Percentiles rank a stretch among this genome's conserved stretches.
phyloP scores from a whole-genome alignment of 140 eudicot species.

The Flaveria floridana region DNA sequence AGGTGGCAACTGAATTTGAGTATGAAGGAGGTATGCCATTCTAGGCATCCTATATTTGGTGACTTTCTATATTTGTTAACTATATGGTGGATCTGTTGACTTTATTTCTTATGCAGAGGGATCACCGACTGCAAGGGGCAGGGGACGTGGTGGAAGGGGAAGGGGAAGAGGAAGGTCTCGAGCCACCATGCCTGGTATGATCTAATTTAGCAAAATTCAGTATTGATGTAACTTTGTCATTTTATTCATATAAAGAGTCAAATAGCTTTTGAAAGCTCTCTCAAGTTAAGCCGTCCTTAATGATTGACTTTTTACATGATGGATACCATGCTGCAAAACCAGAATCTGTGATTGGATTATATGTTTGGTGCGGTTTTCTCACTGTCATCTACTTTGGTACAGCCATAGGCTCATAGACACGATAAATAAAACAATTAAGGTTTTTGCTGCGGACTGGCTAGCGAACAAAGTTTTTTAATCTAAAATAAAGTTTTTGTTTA shows the following conservation, averaged over 20 bases:
- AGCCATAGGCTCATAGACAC: too few species aligned
- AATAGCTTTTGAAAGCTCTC: background rate
- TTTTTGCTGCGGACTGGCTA: too few species aligned
- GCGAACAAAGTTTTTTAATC: too few species aligned
- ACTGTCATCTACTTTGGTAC: too few species aligned
- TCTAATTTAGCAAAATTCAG: background rate
- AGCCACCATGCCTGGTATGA: slow-evolving; percentile 50
- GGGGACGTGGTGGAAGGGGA: slow-evolving; percentile 82
- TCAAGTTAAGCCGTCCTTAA: background rate
- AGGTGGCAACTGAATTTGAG: slow-evolving; percentile 54
- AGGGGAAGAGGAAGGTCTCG: slow-evolving; percentile 53
- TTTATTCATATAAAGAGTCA: background rate
- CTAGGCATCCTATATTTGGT: background rate
- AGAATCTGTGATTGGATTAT: too few species aligned
- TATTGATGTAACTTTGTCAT: background rate
- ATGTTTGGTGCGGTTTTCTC: too few species aligned
- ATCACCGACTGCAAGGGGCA: slow-evolving; percentile 70
- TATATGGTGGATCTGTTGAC: background rate
- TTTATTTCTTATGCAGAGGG: slow-evolving; percentile 52
- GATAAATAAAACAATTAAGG: too few species aligned
- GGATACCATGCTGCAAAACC: too few species aligned
- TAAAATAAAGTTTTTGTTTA: too few species aligned
- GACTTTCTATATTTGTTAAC: background rate
- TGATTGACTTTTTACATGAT: background rate
- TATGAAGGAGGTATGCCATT: slow-evolving; percentile 67